phyloP scores from a whole-genome alignment of 345 rosid species.

The Toxicodendron radicans region DNA sequence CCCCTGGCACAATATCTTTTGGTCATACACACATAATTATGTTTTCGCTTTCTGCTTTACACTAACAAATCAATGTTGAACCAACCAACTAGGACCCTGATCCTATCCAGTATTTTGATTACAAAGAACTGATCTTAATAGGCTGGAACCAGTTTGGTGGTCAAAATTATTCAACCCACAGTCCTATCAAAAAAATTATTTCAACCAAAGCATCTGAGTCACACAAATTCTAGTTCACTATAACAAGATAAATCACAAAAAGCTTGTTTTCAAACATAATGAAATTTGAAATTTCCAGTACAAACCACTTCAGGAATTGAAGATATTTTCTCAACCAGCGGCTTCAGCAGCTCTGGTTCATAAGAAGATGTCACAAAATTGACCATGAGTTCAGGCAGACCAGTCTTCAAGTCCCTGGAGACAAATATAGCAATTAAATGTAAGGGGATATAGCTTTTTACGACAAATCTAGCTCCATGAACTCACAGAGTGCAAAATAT shows the following conservation, averaged over 20 bases:
- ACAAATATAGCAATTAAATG: constrained; percentile 24
- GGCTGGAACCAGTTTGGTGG: too few relatives aligned
- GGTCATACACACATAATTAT: neutral
- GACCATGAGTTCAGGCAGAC: constrained; percentile 79
- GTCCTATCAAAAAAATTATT: too few relatives aligned
- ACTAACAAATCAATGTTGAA: neutral
- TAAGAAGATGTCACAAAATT: constrained; percentile 88
- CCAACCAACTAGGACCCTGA: too few relatives aligned
- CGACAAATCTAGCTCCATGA: neutral
- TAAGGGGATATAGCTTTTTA: neutral
- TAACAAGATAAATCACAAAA: neutral
- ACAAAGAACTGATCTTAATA: too few relatives aligned
- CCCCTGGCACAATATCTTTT: neutral
- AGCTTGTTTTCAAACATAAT: neutral
- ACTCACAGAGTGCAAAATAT: constrained; percentile 2
- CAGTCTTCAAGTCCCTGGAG: constrained; percentile 63
- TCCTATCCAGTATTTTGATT: too few relatives aligned
- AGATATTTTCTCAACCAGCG: constrained; percentile 72
- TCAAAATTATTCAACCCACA: too few relatives aligned
- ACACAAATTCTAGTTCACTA: neutral
- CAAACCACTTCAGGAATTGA: constrained; percentile 86
- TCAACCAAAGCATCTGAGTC: too few relatives aligned
- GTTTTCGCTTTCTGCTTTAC: neutral
- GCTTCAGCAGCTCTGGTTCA: constrained; percentile 82
- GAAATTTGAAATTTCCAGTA: constrained; percentile 17